Base-by-base conservation (phyloP, 1,284 basidiomycete species). In the Thelephora terrestris region DNA sequence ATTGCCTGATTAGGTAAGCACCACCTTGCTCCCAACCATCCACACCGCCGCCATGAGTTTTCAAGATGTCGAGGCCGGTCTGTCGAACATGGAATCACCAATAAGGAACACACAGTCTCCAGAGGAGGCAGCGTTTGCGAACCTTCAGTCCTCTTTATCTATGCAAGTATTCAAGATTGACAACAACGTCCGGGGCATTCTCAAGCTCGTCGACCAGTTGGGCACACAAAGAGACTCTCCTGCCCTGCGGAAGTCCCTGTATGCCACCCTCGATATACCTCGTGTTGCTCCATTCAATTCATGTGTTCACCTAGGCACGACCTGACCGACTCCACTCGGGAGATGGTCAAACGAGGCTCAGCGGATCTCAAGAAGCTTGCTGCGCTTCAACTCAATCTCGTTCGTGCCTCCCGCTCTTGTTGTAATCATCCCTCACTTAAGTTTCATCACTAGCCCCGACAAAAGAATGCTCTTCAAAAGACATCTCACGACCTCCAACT, bases 131-230 rank as follows among this genome's bases (percentile, higher is more conserved):
- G 71, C 78, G 4, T 99, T 97, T 65, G 71, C 78, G 18, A 73
- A 72, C 39, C 71, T 97, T 17, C 91, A 96, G 60, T 84, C 85
- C 23, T 86, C 87, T 17, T 74, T 99, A 46, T 91, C 91, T 1
- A 76, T 98, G 16, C 95, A 98, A 64, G 88, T 97, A 52, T 98
- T 99, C 83, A 97, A 98, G 77, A 92, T 99, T 71, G 95, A 96
- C 61, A 81, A 89, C 52, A 99, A 99, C 67, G 92, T 98, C 5
- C 88, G 94, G 58, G 94, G 90, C 12, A 95, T 99, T 47, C 70
- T 92, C 61, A 91, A 91, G 63, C 75, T 95, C 20, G 87, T 99
- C 10, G 90, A 96, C 59, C 87, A 95, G 64, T 75, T 97, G 3
- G 92, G 92, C 4, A 89, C 85, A 0, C 70, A 69, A 20, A 79